Percentiles rank a stretch among this genome's conserved stretches.
Evolutionary conservation across 1,284 basidiomycete genomes (phyloP).

Genomic region (Ceratobasidium sp.): DNA sequence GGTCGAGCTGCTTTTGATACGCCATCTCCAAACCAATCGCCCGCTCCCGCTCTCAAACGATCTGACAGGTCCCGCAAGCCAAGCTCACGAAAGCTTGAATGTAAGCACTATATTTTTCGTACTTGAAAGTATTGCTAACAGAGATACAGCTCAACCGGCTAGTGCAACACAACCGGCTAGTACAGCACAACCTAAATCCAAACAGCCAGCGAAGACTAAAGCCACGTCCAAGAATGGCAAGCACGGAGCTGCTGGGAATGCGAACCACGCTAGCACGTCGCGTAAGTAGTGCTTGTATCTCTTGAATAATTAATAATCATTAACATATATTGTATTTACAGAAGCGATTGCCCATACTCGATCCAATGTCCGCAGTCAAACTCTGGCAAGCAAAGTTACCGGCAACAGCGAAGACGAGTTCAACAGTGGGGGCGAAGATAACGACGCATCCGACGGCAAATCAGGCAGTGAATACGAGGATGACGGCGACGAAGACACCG

Average conservation of each 20-base stretch:
- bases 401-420: too few species aligned
- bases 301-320: background rate
- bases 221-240: background rate
- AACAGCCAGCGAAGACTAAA: background rate
- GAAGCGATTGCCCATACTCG: background rate
- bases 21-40: background rate
- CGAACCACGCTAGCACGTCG: slow-evolving; percentile 19
- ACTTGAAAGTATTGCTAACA: background rate
- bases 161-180: background rate
- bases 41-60: slow-evolving; percentile 2
- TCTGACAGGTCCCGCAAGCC: slow-evolving; percentile 22
- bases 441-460: too few species aligned
- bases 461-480: too few species aligned
- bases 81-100: background rate
- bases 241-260: background rate
- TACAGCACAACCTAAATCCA: too few species aligned
- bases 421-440: background rate
- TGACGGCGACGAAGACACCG: background rate
- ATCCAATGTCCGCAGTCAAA: background rate
- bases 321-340: background rate
- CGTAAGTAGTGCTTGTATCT: slow-evolving; percentile 2
- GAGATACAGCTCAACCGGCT: background rate
- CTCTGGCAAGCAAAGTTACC: background rate
- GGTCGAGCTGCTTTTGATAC: slow-evolving; percentile 18
- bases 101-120: slow-evolving; percentile 5